Base-by-base conservation (phyloP, 2,329 filamentous ascomycete genomes). In the Lasiodiplodia sp. region DNA sequence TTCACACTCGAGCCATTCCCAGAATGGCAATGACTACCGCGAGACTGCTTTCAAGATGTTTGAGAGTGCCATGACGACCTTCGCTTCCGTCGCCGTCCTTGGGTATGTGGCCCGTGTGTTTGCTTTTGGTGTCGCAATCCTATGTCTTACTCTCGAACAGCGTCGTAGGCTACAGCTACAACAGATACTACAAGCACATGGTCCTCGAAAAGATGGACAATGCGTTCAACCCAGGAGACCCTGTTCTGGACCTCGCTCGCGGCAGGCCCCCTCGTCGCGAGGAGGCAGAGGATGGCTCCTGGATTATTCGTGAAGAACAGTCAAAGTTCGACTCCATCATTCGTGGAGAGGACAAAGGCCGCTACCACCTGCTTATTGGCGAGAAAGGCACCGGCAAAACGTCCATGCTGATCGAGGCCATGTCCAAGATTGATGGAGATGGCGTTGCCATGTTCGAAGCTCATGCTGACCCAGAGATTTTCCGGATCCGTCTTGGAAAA, bases 341-440 rank as follows among this genome's bases (percentile, higher is more conserved):
- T 28, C 82, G 86, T 58, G 96, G 96, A 1, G 81, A 85, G 2
- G 85, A 88, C 34, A 84, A 84, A 56, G 96, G 96, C 12, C 94
- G 96, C 76, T 99, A 99, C 76, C 92, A 96, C 79, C 86, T 99
- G 2, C 84, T 99, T 2, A 89, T 98, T 57, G 96, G 96, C 55
- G 96, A 98, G 77, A 98, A 99, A 81, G 96, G 96, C 5, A 96
- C 93, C 0, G 96, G 96, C 7, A 99, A 99, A 83, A 96, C 92
- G 70, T 96, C 92, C 72, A 98, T 99, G 96, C 83, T 99, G 75
- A 86, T 99, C 23, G 93, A 98, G 77, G 93, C 93, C 10, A 99
- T 99, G 95, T 89, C 91, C 66, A 96, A 96, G 79, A 91, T 94
- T 68, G 88, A 97, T 71, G 96, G 94, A 4, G 91, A 96, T 70